A percentile compares a stretch with the other conserved stretches of the same genome.
Conservation (phyloP, 2,329 filamentous ascomycete species). For the Ophiostoma ulmi region DNA sequence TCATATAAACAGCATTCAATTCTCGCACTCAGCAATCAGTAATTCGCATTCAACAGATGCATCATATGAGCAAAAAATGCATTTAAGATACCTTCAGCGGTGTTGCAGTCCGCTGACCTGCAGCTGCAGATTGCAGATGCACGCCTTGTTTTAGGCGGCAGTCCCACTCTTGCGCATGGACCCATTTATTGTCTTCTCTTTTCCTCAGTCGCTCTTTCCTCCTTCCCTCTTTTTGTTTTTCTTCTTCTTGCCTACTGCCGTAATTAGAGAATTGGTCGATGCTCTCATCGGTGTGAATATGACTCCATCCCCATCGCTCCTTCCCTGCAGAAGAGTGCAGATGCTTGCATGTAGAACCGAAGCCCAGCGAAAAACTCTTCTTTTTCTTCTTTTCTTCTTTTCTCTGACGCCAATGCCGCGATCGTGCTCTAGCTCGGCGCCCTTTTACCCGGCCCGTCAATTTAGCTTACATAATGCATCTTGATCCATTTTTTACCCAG, state of each 20-base stretch:
- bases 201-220: conserved; percentile 3
- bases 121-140: conserved; percentile 12
- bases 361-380: conserved; percentile 8
- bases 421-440: conserved; percentile 13
- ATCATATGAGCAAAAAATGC: conserved; percentile 5
- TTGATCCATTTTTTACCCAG: neutral
- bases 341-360: neutral
- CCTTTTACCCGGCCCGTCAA: neutral
- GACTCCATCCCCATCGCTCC: conserved; percentile 12
- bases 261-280: neutral
- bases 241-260: neutral
- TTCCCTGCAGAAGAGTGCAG: neutral
- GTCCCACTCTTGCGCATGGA: neutral
- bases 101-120: conserved; percentile 7
- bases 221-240: neutral
- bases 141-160: conserved; percentile 5
- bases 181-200: neutral
- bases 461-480: neutral
- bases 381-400: neutral
- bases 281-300: neutral
- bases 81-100: neutral
- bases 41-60: neutral
- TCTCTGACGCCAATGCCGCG: neutral
- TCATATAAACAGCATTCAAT: neutral
- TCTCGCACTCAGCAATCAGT: neutral